Evolutionary conservation across 169 alveolate genomes (phyloP).

Genomic region (Plasmodium inui): DNA sequence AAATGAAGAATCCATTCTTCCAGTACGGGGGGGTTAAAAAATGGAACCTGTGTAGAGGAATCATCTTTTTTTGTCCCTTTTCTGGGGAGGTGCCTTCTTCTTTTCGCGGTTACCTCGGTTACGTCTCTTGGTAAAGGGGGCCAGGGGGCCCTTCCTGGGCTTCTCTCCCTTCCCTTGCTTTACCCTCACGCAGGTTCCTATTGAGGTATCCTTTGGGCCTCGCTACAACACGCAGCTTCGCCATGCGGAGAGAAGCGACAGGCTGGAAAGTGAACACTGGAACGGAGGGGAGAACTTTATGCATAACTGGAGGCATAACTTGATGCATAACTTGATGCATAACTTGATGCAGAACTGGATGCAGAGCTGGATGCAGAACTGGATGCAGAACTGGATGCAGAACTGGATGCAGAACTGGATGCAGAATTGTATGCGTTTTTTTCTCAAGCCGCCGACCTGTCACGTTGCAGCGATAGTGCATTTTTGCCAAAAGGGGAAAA

Average conservation of each 20-base stretch:
- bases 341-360: background rate
- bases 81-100: background rate
- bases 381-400: background rate
- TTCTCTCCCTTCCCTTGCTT: background rate
- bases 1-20: constrained; percentile 1
- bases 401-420: background rate
- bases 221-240: background rate
- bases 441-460: background rate
- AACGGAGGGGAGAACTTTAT: background rate
- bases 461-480: background rate
- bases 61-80: background rate
- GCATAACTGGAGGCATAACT: too few species aligned
- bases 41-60: background rate
- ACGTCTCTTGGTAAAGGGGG: too few species aligned
- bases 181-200: background rate
- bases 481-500: background rate
- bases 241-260: background rate
- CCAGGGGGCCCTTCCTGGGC: too few species aligned
- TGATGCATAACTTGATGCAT: too few species aligned
- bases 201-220: too few species aligned
- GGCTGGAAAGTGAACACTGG: background rate
- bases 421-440: too few species aligned
- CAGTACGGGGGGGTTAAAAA: background rate
- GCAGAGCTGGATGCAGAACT: background rate
- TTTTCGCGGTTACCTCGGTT: too few species aligned